Base-by-base conservation (phyloP, 331 rosid genomes). In the Ulmus americana region DNA sequence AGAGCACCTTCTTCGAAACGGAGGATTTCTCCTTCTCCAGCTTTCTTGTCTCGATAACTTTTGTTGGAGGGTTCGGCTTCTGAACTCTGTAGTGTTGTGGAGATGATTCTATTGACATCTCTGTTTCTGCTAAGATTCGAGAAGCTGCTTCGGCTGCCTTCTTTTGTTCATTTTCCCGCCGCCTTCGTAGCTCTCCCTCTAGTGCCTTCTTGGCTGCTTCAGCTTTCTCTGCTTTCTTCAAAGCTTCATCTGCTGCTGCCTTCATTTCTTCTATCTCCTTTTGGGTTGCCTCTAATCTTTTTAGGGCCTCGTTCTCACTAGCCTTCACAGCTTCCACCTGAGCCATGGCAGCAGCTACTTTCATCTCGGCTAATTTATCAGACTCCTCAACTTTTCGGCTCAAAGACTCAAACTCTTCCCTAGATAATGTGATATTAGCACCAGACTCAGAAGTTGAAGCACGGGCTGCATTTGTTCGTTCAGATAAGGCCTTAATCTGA, bases 241-340 rank as follows among this genome's bases (percentile, higher is more conserved):
- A 45, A 39, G 97, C 88, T 59, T 79, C 99, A 59, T 76, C 82
- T 1, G 96, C 84, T 3, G 88, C 86, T n/a, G 80, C 64, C 68
- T 87, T 87, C 84, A 84, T 84, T 57, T 85, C 88, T 52, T 87
- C 87, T 1, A 87, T 87, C 71, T 94, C 99, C 81, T 90, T 94
- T 79, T 57, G 83, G 70, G 76, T 75, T 63, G 85, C 76, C 70
- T 90, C 97, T 58, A 94, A 61, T 75, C 63, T 82, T 69, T 87
- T 74, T 69, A 85, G 53, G 15, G 83, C 80, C 79, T 94, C 99
- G 46, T 85, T 86, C 82, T 94, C 97, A 55, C 99, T 82, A 59
- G 99, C 96, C 80, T 79, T 94, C 85, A 94, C 99, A 12, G 99
- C 99, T 73, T 87, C 97, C 60, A 80, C 99, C 80, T 90, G 97